Percentiles rank a stretch among this genome's conserved stretches.
These are phyloP conservation scores for Setaria viridis DNA, from an alignment of 202 grass and related monocot species.

Conservation along the genomic window DNA sequence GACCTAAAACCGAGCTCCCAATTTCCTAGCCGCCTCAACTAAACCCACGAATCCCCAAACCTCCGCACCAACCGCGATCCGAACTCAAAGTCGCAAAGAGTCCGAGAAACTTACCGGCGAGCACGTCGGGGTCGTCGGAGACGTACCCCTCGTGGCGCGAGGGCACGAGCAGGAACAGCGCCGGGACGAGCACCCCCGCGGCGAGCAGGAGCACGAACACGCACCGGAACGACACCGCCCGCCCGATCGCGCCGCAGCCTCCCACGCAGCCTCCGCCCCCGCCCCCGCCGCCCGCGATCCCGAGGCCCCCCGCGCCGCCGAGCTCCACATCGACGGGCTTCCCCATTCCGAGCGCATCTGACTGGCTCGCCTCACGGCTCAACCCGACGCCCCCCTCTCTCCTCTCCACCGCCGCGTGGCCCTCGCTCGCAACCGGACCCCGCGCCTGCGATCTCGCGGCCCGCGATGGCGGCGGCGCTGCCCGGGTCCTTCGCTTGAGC, in stretches of 20 bases:
- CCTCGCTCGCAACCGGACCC: neutral
- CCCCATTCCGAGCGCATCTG: conserved; percentile 76
- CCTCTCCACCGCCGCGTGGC: neutral
- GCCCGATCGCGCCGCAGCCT: conserved; percentile 33
- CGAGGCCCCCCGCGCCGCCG: conserved; percentile 50
- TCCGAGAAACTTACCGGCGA: conserved; percentile 38
- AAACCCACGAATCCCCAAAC: conserved; percentile 39
- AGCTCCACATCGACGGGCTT: conserved; percentile 75
- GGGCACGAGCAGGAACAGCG: conserved; percentile 55
- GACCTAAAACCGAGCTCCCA: conserved; percentile 14
- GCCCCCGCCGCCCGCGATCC: conserved; percentile 40
- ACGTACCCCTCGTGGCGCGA: conserved; percentile 42
- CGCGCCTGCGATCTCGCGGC: neutral
- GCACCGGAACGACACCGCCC: conserved; percentile 51
- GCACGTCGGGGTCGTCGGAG: conserved; percentile 52
- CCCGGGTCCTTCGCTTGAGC: conserved; percentile 19
- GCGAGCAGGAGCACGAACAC: conserved; percentile 53
- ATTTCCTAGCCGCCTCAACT: conserved; percentile 2
- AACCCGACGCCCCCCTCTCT: neutral
- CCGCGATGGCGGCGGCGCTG: neutral
- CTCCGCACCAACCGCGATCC: neutral
- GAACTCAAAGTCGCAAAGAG: neutral
- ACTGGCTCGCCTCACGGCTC: conserved; percentile 33
- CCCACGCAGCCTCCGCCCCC: neutral
- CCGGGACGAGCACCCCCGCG: conserved; percentile 48